These are phyloP conservation scores for Puccinellia tenuiflora DNA, from an alignment of 176 grass and related monocot species.

Conservation along the genomic window DNA sequence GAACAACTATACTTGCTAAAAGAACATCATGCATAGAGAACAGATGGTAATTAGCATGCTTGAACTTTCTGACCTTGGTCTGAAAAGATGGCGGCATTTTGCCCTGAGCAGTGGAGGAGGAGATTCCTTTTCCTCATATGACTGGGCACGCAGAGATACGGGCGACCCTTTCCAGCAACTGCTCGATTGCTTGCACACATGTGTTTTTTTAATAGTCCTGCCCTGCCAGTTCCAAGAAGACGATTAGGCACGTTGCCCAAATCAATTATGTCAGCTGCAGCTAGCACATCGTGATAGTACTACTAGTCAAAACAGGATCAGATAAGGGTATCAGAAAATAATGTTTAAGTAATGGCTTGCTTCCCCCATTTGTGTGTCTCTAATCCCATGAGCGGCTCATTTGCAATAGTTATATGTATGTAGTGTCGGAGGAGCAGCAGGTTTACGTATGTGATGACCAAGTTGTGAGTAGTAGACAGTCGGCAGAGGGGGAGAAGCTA, in stretches of 20 bases:
- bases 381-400: conserved; percentile 12
- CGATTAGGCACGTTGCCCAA: background rate
- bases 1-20: background rate
- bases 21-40: background rate
- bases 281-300: background rate
- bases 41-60: background rate
- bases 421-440: conserved; percentile 5
- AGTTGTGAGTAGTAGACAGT: background rate
- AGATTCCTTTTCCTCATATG: background rate
- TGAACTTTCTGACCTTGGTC: background rate
- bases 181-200: background rate
- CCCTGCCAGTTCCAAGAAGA: background rate
- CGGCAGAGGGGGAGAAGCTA: background rate
- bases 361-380: conserved; percentile 7
- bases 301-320: background rate
- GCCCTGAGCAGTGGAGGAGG: background rate
- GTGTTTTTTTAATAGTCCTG: background rate
- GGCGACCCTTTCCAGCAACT: conserved; percentile 1
- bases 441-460: background rate
- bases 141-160: background rate
- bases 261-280: background rate
- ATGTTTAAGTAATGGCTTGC: background rate
- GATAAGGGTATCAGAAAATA: background rate
- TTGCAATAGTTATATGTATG: background rate
- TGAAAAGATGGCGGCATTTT: background rate